These are phyloP conservation scores for Colletotrichum salicis DNA, from an alignment of 2,329 filamentous ascomycete species.

Conservation along the genomic window DNA sequence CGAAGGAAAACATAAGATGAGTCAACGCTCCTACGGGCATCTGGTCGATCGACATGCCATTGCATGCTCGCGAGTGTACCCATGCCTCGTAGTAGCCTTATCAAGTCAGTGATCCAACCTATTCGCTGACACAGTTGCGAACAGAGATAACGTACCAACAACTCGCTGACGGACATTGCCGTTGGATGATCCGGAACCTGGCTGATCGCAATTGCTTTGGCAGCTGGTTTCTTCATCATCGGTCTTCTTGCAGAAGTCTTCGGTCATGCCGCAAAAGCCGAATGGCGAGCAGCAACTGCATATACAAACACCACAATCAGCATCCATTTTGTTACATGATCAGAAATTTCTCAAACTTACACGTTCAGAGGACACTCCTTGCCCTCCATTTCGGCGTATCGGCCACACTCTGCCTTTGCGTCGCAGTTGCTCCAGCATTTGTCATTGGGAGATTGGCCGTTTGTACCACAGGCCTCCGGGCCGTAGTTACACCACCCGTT, in stretches of 20 bases:
- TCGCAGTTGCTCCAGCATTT: neutral
- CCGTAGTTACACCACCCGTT: too few species aligned
- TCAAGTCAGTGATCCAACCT: too few species aligned
- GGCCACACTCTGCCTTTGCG: neutral
- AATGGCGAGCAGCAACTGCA: constrained; percentile 10
- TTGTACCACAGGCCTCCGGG: too few species aligned
- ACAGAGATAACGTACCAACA: too few species aligned
- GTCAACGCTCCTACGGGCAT: too few species aligned
- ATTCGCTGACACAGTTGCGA: too few species aligned
- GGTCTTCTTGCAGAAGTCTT: constrained; percentile 2
- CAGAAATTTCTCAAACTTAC: neutral
- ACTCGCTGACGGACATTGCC: too few species aligned
- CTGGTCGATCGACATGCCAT: constrained; percentile 31
- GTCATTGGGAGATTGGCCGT: too few species aligned
- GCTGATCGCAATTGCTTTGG: neutral
- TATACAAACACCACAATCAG: too few species aligned
- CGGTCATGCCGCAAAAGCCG: constrained; percentile 40
- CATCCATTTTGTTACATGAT: too few species aligned
- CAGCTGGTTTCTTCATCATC: neutral
- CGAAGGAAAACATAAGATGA: too few species aligned
- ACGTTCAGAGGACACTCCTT: constrained; percentile 4
- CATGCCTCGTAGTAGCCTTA: constrained; percentile 45
- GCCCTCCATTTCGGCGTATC: neutral
- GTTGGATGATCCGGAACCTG: constrained; percentile 37
- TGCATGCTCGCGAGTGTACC: constrained; percentile 42